Base-by-base conservation (phyloP, 1,284 basidiomycete genomes). In the Trametes sp. region DNA sequence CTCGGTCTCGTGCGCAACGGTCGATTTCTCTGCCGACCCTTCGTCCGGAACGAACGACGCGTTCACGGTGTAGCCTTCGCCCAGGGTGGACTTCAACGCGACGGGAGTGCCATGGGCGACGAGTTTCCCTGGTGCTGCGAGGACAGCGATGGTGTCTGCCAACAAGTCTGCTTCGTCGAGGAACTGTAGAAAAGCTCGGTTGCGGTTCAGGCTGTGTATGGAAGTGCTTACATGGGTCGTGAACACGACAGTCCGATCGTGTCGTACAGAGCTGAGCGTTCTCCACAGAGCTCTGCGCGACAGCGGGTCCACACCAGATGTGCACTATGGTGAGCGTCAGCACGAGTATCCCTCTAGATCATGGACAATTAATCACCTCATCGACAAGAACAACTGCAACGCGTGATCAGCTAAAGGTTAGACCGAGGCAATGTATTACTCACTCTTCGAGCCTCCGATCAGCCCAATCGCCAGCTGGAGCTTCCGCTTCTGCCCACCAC, bases 401-500 rank as follows among this genome's bases (percentile, higher is more conserved):
- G 45, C 13, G n/a, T 29, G 19, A 19, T 31, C 24, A 35, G 24
- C 24, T 29, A 14, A 11, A 33, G 24, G 1, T 16, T 46, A 28
- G 31, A 66, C 21, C 62, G 33, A 26, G 19, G 33, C 5, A 8
- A 36, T 9, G 3, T 23, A 11, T 23, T 8, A 66, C 75, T 55
- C 67, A 88, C 87, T 84, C 70, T 84, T 85, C 1, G 89, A 91
- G 0, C 89, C 90, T 4, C 91, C 92, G 13, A 93, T 81, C 10
- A 94, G 74, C 5, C 92, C 92, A 64, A 90, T 87, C 0, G 92
- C 92, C 23, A 94, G 78, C 70, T 94, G 91, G 26, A 94, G 77
- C 76, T 93, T 93, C 70, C 92, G 77, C 78, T 94, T 94, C 79
- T 94, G 92, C 8, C 92, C 92, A 1, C 92, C 92, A 33, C 86